Base-by-base conservation (phyloP, 164 flowering plant species). In the Nelumbo lutea region DNA sequence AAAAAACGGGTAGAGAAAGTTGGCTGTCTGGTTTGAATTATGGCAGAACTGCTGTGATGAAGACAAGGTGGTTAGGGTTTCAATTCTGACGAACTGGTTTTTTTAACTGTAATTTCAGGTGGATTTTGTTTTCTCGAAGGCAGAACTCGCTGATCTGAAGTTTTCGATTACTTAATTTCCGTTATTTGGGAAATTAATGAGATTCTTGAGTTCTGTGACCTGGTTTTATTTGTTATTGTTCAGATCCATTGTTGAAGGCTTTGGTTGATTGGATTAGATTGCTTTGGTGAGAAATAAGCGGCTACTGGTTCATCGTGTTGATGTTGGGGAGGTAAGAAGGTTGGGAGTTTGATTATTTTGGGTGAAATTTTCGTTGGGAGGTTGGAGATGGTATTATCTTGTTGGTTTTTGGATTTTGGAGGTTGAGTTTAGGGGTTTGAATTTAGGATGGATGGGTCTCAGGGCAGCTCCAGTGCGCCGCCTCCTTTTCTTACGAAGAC, bases 401-500 rank as follows among this genome's bases (percentile, higher is more conserved):
- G 27, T 62, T 53, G 62, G 66, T 27, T 3, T 75, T 68, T 55
- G 59, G 62, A 43, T 42, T 71, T 47, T 41, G 59, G 43, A 40
- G 46, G 61, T 43, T 68, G 53, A 27, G 11, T 41, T 59, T 48
- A 8, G 57, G 51, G 15, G 52, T 67, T 43, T 51, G 42, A n/a
- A 7, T 57, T 38, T 13, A 57, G 53, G 62, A 85, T 85, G 89
- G 87, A 85, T 70, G 84, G 70, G 15, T 68, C 84, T 3, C 83
- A 81, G 65, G 78, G 84, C 15, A 65, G 79, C 70, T 79, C 87
- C 6, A 79, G 66, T 80, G 72, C 83, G 5, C 85, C 84, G 9
- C 77, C 91, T 0, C 91, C 89, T 38, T 87, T 87, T 68, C 84
- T 87, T 38, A 67, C 78, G 0, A 87, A 87, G 74, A 87, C 89